phyloP scores from a whole-genome alignment of 139 green algal genomes.

The Auxenochlorella pyrenoidosa region DNA sequence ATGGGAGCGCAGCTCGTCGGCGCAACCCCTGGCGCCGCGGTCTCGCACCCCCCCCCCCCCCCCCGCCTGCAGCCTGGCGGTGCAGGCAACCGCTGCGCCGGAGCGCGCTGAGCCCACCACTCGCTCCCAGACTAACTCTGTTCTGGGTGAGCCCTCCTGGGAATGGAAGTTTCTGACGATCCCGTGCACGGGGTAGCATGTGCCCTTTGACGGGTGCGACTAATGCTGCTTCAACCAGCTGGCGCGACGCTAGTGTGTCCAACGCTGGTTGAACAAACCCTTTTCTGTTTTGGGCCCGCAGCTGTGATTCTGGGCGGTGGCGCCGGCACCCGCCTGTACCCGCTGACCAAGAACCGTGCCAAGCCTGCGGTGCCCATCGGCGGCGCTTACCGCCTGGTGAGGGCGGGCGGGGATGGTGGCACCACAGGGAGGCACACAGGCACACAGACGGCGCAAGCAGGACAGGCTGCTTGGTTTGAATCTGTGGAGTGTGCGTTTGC shows the following conservation, averaged over 20 bases:
- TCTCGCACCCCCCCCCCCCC: neutral
- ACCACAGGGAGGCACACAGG: too few relatives aligned
- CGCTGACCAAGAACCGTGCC: constrained; percentile 91
- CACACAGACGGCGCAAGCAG: too few relatives aligned
- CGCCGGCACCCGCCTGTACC: constrained; percentile 91
- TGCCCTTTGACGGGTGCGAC: too few relatives aligned
- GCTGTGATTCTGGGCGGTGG: constrained; percentile 95
- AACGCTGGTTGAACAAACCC: neutral
- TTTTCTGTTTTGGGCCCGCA: constrained; percentile 2
- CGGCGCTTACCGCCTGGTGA: constrained; percentile 87
- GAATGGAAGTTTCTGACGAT: neutral
- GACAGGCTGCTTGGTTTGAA: too few relatives aligned
- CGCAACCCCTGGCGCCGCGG: neutral
- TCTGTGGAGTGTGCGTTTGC: too few relatives aligned
- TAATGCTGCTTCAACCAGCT: neutral
- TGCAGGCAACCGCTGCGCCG: constrained; percentile 17
- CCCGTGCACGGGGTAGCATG: neutral
- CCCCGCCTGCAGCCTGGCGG: neutral
- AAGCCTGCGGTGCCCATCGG: constrained; percentile 99
- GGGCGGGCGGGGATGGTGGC: neutral
- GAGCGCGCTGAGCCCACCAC: neutral
- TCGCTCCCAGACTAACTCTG: constrained; percentile 41
- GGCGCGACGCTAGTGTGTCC: too few relatives aligned
- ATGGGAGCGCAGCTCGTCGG: neutral
- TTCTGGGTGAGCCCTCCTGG: constrained; percentile 36